These are phyloP conservation scores for Cyclotella cryptica DNA, from an alignment of 108 stramenopile genomes.

Conservation along the genomic window DNA sequence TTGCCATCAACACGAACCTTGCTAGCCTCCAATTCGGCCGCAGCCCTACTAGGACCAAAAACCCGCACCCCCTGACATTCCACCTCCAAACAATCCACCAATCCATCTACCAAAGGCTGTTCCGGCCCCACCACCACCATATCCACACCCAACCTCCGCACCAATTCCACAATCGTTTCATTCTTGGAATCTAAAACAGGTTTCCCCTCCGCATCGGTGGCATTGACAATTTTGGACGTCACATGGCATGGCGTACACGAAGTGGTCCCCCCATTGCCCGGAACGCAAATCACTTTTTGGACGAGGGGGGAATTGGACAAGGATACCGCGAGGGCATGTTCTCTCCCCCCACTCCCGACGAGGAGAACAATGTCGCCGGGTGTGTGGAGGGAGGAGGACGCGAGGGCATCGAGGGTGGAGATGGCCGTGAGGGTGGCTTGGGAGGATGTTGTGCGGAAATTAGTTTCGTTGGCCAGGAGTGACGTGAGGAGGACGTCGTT, in stretches of 20 bases:
- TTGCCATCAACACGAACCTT: slow-evolving; percentile 62
- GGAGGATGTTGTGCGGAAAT: slow-evolving; percentile 29
- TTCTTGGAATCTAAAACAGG: slow-evolving; percentile 57
- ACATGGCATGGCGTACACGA: slow-evolving; percentile 42
- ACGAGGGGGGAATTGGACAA: slow-evolving; percentile 84
- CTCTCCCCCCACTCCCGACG: slow-evolving; percentile 87
- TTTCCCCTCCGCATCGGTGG: slow-evolving; percentile 46
- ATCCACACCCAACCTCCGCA: slow-evolving; percentile 62
- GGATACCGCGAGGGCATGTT: slow-evolving; percentile 88
- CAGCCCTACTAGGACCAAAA: slow-evolving; percentile 95
- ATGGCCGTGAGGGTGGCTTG: slow-evolving; percentile 36
- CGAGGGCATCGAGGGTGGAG: slow-evolving; percentile 60
- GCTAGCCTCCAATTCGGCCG: slow-evolving; percentile 95
- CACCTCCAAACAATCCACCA: slow-evolving; percentile 85
- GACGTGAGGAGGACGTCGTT: slow-evolving; percentile 38
- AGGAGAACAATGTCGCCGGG: slow-evolving; percentile 77
- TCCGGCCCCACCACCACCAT: slow-evolving; percentile 98
- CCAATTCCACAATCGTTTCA: slow-evolving; percentile 72
- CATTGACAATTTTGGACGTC: slow-evolving; percentile 74
- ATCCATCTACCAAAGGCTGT: slow-evolving; percentile 93
- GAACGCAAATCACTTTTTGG: slow-evolving; percentile 71
- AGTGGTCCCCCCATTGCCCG: slow-evolving; percentile 90
- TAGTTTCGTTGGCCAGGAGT: slow-evolving; percentile 28
- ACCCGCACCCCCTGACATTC: slow-evolving; percentile 85
- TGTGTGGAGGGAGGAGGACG: slow-evolving; percentile 22